A percentile compares a stretch with the other conserved stretches of the same genome.
phyloP scores from a whole-genome alignment of 2,329 filamentous ascomycete genomes.

The Calonectria henricotiae region DNA sequence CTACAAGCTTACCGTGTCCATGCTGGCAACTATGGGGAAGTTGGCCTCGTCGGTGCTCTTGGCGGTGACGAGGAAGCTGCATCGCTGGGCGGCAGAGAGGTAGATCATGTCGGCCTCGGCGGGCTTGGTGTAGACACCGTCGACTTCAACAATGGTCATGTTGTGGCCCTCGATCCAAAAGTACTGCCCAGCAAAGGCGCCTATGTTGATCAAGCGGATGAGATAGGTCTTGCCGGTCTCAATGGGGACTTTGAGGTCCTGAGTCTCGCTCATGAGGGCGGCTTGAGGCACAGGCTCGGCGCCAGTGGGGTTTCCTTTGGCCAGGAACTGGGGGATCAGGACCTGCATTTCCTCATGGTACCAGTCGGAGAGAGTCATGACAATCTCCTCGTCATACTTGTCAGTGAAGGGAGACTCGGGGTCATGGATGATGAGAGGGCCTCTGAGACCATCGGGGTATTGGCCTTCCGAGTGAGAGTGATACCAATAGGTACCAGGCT shows the following conservation, averaged over 20 bases:
- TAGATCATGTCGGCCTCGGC: constrained; percentile 76
- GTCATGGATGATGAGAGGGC: constrained; percentile 77
- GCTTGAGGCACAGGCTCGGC: constrained; percentile 79
- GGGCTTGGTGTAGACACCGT: constrained; percentile 79
- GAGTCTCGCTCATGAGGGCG: constrained; percentile 81
- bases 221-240: constrained; percentile 74
- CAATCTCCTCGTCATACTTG: constrained; percentile 75
- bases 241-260: constrained; percentile 73
- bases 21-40: constrained; percentile 78
- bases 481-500: constrained; percentile 86
- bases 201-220: constrained; percentile 73
- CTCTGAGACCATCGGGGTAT: constrained; percentile 80
- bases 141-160: constrained; percentile 81
- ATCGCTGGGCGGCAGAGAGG: constrained; percentile 78
- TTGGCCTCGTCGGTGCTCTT: constrained; percentile 74
- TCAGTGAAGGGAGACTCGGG: constrained; percentile 70
- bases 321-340: constrained; percentile 67
- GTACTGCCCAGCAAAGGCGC: constrained; percentile 79
- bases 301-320: constrained; percentile 70
- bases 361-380: constrained; percentile 81
- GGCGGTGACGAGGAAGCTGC: constrained; percentile 75
- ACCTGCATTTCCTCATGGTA: constrained; percentile 74
- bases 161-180: constrained; percentile 79
- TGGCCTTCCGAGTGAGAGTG: constrained; percentile 79
- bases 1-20: constrained; percentile 72